Conservation (phyloP, 1,284 basidiomycete genomes). For the Apiotrichum porosum region DNA sequence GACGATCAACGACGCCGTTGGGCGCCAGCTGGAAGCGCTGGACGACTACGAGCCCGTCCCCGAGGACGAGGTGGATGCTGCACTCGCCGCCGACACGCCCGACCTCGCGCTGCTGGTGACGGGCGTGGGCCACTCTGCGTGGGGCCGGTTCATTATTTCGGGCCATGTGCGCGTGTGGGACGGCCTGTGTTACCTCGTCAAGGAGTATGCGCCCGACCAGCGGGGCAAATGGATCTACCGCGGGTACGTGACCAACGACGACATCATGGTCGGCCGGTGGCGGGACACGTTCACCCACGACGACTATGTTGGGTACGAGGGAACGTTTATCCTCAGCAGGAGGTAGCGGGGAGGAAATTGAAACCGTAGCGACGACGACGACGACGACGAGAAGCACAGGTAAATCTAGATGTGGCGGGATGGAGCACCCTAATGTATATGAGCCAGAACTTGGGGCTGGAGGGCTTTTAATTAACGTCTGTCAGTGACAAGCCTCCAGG, state of each 20-base stretch:
- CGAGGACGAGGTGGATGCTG: slow-evolving; percentile 28
- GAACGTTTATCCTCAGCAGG: slow-evolving; percentile 48
- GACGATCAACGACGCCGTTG: slow-evolving; percentile 34
- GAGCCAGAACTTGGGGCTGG: too few species aligned
- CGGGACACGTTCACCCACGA: slow-evolving; percentile 48
- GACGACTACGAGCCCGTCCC: slow-evolving; percentile 41
- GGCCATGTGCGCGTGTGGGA: slow-evolving; percentile 54
- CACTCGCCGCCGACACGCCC: slow-evolving; percentile 7
- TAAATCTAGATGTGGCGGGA: too few species aligned
- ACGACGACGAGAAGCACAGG: too few species aligned
- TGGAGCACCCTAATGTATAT: too few species aligned
- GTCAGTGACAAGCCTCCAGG: too few species aligned
- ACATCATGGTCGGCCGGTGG: slow-evolving; percentile 47
- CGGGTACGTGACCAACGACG: slow-evolving; percentile 47
- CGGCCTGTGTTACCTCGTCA: slow-evolving; percentile 52
- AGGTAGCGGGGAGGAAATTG: too few species aligned
- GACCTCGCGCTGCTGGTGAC: slow-evolving; percentile 49
- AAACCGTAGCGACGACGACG: too few species aligned
- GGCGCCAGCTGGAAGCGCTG: slow-evolving; percentile 39
- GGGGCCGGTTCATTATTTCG: slow-evolving; percentile 53
- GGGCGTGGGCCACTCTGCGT: slow-evolving; percentile 53
- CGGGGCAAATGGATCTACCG: slow-evolving; percentile 53
- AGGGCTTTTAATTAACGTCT: too few species aligned
- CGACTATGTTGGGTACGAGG: slow-evolving; percentile 48
- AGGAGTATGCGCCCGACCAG: slow-evolving; percentile 48